Conservation (phyloP, 345 rosid genomes). For the Populus deltoides region DNA sequence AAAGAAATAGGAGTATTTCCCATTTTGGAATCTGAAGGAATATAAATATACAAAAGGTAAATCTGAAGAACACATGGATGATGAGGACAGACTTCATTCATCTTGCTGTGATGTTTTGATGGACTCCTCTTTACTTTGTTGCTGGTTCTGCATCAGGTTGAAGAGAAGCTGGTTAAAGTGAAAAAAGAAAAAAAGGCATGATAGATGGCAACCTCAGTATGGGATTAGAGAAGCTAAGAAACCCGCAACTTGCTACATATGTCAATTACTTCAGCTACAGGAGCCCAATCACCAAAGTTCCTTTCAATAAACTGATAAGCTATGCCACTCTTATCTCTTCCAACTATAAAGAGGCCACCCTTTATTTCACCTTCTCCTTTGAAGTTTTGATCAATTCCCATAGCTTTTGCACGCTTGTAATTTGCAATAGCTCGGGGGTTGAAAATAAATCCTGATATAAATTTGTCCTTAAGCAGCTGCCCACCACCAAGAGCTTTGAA, state of each 20-base stretch:
- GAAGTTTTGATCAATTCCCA: constrained; percentile 45
- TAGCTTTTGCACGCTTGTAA: constrained; percentile 58
- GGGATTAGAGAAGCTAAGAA: not conserved
- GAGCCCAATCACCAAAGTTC: constrained; percentile 73
- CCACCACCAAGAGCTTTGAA: constrained; percentile 71
- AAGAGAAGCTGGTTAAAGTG: constrained; percentile 18
- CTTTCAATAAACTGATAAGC: constrained; percentile 68
- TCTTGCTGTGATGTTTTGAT: constrained; percentile 12
- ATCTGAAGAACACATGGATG: not conserved
- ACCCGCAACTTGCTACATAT: constrained; percentile 54
- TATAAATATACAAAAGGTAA: not conserved
- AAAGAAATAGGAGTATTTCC: not conserved
- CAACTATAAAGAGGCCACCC: constrained; percentile 60
- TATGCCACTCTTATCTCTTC: constrained; percentile 49
- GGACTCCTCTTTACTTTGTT: constrained; percentile 28
- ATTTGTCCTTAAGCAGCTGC: constrained; percentile 52
- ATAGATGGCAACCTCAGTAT: not conserved
- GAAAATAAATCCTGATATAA: constrained; percentile 57
- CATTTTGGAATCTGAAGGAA: not conserved
- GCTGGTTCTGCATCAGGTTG: constrained; percentile 37
- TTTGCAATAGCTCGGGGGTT: constrained; percentile 66
- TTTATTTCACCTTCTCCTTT: constrained; percentile 64
- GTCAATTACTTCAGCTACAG: constrained; percentile 50
- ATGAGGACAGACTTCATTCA: constrained; percentile 6
- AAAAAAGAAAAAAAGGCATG: not conserved